Conservation (phyloP, 2,329 filamentous ascomycete species). For the Aureobasidium zeae region DNA sequence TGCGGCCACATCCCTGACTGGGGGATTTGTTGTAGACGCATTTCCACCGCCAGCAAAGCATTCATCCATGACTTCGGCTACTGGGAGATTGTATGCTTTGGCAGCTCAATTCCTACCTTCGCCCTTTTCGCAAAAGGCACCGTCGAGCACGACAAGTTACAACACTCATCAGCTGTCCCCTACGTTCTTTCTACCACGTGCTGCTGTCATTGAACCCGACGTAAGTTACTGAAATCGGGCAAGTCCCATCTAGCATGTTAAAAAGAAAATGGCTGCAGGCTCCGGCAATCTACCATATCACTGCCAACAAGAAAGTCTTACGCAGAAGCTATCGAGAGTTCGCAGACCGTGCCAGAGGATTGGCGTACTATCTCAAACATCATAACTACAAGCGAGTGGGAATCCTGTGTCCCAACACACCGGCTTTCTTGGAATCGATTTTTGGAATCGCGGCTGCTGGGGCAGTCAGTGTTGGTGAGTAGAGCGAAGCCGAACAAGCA, state of each 20-base stretch:
- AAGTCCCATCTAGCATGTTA: too few species aligned
- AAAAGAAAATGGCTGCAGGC: conserved; percentile 38
- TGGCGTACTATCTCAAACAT: conserved; percentile 79
- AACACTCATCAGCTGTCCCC: conserved; percentile 75
- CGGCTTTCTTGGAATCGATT: conserved; percentile 83
- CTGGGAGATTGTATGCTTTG: conserved; percentile 52
- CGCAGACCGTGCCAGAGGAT: conserved; percentile 73
- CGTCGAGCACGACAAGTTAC: conserved; percentile 18
- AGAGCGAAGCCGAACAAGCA: conserved; percentile 23
- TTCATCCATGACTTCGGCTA: conserved; percentile 51
- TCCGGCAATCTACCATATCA: conserved; percentile 76
- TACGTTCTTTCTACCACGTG: conserved; percentile 76
- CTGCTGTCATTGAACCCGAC: conserved; percentile 78
- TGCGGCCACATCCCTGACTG: too few species aligned
- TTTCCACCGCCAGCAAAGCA: too few species aligned
- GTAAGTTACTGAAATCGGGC: conserved; percentile 33
- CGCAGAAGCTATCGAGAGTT: conserved; percentile 71
- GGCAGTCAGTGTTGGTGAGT: conserved; percentile 56
- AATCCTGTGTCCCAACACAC: conserved; percentile 84
- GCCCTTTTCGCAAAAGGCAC: conserved; percentile 21
- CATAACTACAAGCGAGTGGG: conserved; percentile 68
- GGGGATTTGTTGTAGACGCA: too few species aligned
- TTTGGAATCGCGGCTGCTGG: conserved; percentile 80
- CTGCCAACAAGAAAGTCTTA: conserved; percentile 63
- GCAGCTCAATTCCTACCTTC: conserved; percentile 32